Percentiles rank a stretch among this genome's conserved stretches.
phyloP scores from a whole-genome alignment of 139 green algal species.

The Microglena sp. region DNA sequence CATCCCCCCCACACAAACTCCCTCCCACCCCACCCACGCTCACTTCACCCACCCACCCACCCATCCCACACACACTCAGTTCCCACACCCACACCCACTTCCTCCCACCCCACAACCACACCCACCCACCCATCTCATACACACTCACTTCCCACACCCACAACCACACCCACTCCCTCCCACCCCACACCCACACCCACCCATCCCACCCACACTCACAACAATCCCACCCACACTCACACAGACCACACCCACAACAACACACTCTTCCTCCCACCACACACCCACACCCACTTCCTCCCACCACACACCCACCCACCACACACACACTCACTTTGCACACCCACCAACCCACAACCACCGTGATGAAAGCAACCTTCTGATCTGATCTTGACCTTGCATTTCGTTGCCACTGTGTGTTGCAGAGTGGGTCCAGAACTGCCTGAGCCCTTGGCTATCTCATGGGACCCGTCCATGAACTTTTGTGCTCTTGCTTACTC shows the following conservation, averaged over 20 bases:
- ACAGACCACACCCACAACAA: not conserved
- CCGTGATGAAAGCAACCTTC: too few species aligned
- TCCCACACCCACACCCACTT: not conserved
- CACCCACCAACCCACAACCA: too few species aligned
- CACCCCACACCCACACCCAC: not conserved
- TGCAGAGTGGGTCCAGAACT: conserved; percentile 31
- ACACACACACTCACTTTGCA: conserved; percentile 4
- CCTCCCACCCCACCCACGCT: too few species aligned
- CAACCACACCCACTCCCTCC: not conserved
- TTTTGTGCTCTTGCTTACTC: conserved; percentile 38
- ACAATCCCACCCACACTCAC: not conserved
- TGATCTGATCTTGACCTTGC: not conserved
- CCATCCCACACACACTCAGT: not conserved
- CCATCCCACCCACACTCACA: not conserved
- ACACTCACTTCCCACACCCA: not conserved
- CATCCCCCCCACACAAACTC: too few species aligned
- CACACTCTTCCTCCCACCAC: not conserved
- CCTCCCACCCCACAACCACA: not conserved
- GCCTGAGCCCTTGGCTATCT: conserved; percentile 25
- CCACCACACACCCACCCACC: not conserved
- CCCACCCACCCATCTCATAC: too few species aligned
- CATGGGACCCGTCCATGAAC: conserved; percentile 35
- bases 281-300: not conserved
- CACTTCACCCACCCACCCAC: not conserved
- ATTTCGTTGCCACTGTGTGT: not conserved